phyloP scores from a whole-genome alignment of 2,329 filamentous ascomycete genomes.

The Cryphonectria naterciae region DNA sequence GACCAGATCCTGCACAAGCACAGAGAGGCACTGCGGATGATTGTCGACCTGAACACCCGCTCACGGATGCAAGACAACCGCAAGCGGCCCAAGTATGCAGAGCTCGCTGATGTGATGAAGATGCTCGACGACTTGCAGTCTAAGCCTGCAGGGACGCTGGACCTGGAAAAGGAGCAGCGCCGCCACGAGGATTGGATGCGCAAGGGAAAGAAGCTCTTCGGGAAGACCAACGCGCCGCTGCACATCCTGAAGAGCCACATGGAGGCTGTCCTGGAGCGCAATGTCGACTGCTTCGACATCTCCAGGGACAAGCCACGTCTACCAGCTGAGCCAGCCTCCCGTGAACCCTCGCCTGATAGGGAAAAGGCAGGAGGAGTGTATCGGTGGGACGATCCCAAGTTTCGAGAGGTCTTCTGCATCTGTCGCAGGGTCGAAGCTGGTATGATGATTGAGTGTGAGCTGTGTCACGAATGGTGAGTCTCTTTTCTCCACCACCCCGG shows the following conservation, averaged over 20 bases:
- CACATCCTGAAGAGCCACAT: constrained; percentile 96
- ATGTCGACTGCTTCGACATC: constrained; percentile 88
- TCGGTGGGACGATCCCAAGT: constrained; percentile 65
- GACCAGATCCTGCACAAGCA: constrained; percentile 96
- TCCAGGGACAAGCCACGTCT: constrained; percentile 81
- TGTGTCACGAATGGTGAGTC: constrained; percentile 93
- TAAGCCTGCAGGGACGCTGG: constrained; percentile 86
- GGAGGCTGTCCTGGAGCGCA: constrained; percentile 88
- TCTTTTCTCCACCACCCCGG: not conserved
- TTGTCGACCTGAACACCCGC: constrained; percentile 78
- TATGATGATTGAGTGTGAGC: constrained; percentile 99
- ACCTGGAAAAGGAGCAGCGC: constrained; percentile 92
- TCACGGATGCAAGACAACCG: constrained; percentile 75
- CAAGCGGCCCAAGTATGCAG: constrained; percentile 82
- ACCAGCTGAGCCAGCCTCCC: constrained; percentile 88
- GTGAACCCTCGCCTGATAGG: constrained; percentile 68
- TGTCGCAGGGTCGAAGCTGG: constrained; percentile 91
- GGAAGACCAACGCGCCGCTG: constrained; percentile 94
- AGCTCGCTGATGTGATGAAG: constrained; percentile 89
- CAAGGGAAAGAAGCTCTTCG: constrained; percentile 95
- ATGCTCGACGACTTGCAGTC: constrained; percentile 87
- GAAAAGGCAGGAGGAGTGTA: constrained; percentile 43
- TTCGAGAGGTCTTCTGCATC: constrained; percentile 91
- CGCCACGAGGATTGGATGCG: constrained; percentile 99
- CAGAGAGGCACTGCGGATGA: constrained; percentile 88